Conservation (phyloP, 441 rosid species). For the Geranium incanum region DNA sequence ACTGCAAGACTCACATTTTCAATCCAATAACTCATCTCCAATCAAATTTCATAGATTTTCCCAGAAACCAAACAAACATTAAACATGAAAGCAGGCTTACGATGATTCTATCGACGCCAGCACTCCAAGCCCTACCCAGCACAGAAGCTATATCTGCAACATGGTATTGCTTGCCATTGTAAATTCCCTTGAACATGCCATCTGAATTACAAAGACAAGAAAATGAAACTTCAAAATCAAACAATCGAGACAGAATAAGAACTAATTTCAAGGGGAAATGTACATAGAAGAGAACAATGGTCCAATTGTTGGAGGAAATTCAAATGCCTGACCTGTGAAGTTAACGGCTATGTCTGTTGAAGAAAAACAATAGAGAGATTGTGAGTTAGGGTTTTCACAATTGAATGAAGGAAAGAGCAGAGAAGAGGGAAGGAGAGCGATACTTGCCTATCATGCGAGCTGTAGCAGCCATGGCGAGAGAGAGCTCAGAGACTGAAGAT, state of each 20-base stretch:
- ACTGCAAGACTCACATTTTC: neutral
- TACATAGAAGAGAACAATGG: neutral
- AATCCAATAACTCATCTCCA: neutral
- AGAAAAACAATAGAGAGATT: neutral
- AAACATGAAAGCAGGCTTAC: constrained; percentile 26
- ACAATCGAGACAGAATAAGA: constrained; percentile 7
- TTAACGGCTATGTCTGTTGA: constrained; percentile 86
- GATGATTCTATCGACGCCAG: constrained; percentile 90
- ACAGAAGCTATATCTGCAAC: constrained; percentile 64
- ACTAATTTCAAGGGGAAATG: neutral
- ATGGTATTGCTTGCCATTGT: constrained; percentile 77
- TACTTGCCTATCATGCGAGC: constrained; percentile 74
- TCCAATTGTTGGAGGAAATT: constrained; percentile 48
- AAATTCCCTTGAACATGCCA: constrained; percentile 93
- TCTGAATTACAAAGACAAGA: constrained; percentile 31
- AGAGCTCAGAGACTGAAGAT: neutral
- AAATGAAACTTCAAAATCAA: neutral
- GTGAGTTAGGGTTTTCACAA: constrained; percentile 6
- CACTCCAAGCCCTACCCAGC: constrained; percentile 77
- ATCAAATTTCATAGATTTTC: neutral
- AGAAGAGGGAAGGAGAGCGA: neutral
- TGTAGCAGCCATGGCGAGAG: constrained; percentile 44
- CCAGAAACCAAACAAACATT: neutral
- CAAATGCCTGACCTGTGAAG: constrained; percentile 83
- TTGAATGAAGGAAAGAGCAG: neutral